Conservation (phyloP, 306 rosid species). For the barrel medic (Medicago truncatula) region DNA sequence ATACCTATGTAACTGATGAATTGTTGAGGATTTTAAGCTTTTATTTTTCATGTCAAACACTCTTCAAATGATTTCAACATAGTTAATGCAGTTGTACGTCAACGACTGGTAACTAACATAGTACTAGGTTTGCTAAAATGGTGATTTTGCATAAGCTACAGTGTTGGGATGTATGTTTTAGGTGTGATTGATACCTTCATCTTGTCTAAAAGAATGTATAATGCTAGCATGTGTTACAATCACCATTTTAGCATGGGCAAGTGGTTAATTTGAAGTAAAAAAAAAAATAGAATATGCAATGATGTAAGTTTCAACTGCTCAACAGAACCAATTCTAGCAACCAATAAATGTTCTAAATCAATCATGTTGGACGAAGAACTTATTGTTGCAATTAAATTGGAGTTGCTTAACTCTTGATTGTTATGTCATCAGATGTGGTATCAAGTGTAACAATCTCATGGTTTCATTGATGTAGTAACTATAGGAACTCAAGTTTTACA, state of each 20-base stretch:
- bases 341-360: not conserved
- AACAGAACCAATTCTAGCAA: not conserved
- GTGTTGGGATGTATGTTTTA: not conserved
- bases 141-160: not conserved
- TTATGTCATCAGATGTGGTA: not conserved
- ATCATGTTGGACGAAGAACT: not conserved
- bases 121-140: no score
- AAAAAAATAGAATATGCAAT: no score
- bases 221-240: not conserved
- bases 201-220: no score
- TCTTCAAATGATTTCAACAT: not conserved
- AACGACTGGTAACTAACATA: not conserved
- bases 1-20: not conserved
- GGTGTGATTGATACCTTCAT: not conserved
- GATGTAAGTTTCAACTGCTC: not conserved
- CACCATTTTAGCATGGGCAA: not conserved
- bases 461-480: no score
- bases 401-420: not conserved
- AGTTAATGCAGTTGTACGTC: not conserved
- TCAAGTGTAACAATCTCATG: not conserved
- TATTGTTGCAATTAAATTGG: not conserved
- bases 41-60: not conserved
- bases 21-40: slow-evolving; percentile 2
- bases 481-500: not conserved
- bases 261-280: not conserved